Percentiles rank a stretch among this genome's conserved stretches.
phyloP scores from a whole-genome alignment of 2,329 filamentous ascomycete species.

The Hypoxylon sp. region DNA sequence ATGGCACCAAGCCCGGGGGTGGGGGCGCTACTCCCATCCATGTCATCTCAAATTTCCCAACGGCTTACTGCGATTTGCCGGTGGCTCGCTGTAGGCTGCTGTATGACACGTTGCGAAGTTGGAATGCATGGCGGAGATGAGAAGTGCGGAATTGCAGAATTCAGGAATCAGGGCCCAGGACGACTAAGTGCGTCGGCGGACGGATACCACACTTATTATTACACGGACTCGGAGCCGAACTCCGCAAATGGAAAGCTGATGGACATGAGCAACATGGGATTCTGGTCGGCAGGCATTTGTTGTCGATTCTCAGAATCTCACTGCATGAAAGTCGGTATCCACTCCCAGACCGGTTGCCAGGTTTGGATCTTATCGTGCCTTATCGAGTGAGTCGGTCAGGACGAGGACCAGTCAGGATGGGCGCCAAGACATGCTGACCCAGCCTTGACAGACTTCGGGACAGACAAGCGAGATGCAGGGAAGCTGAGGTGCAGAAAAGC shows the following conservation, averaged over 20 bases:
- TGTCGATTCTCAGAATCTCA: constrained; percentile 47
- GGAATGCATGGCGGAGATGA: constrained; percentile 48
- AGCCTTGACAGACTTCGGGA: constrained; percentile 50
- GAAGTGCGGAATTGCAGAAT: constrained; percentile 44
- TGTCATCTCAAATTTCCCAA: constrained; percentile 44
- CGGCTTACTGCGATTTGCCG: constrained; percentile 43
- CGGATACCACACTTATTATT: constrained; percentile 44
- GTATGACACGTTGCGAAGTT: constrained; percentile 51
- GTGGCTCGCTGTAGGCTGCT: constrained; percentile 49
- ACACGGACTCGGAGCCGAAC: constrained; percentile 47
- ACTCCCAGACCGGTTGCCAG: constrained; percentile 51
- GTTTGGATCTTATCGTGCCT: constrained; percentile 47
- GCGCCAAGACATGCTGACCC: constrained; percentile 48
- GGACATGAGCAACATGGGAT: constrained; percentile 41
- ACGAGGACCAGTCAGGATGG: constrained; percentile 35
- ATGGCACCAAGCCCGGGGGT: constrained; percentile 37
- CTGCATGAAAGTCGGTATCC: constrained; percentile 48
- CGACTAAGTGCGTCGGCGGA: constrained; percentile 34
- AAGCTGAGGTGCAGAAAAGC: constrained; percentile 46
- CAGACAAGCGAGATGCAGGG: constrained; percentile 49
- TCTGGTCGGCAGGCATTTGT: constrained; percentile 42
- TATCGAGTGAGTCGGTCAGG: constrained; percentile 48
- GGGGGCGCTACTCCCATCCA: constrained; percentile 44
- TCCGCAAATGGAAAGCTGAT: constrained; percentile 45
- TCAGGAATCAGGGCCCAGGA: constrained; percentile 37